Conservation (phyloP, 1,284 basidiomycete species). For the Chiua sp. region DNA sequence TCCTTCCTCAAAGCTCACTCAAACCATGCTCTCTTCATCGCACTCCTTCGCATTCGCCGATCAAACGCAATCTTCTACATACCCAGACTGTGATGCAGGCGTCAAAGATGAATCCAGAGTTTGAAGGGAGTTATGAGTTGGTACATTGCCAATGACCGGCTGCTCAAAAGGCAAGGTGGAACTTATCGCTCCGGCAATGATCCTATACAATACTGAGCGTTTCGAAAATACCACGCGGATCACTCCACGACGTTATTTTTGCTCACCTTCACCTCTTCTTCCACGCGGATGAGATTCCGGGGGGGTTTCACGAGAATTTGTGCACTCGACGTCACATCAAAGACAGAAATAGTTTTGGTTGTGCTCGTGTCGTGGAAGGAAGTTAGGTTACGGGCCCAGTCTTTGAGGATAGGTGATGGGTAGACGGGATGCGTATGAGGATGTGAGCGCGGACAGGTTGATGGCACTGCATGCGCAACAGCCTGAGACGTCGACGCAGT, state of each 20-base stretch:
- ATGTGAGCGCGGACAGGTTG: no score
- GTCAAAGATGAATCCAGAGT: slow-evolving; percentile 51
- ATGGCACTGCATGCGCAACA: no score
- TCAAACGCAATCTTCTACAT: slow-evolving; percentile 65
- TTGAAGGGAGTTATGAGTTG: slow-evolving; percentile 48
- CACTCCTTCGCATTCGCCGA: slow-evolving; percentile 46
- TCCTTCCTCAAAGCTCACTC: slow-evolving; percentile 37
- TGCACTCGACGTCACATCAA: slow-evolving; percentile 58
- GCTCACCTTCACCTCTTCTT: slow-evolving; percentile 29
- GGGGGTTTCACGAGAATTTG: slow-evolving; percentile 84
- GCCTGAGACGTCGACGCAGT: neutral
- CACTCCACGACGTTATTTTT: slow-evolving; percentile 21
- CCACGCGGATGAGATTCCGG: slow-evolving; percentile 62
- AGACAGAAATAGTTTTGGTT: slow-evolving; percentile 58
- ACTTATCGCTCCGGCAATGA: slow-evolving; percentile 20
- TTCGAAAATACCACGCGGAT: neutral
- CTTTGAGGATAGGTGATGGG: slow-evolving; percentile 52
- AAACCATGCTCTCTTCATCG: slow-evolving; percentile 60
- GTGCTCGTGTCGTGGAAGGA: slow-evolving; percentile 77
- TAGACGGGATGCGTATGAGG: slow-evolving; percentile 43
- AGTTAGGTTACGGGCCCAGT: slow-evolving; percentile 63
- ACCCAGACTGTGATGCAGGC: slow-evolving; percentile 59
- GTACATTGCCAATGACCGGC: slow-evolving; percentile 28
- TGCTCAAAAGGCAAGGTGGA: slow-evolving; percentile 21
- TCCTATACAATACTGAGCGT: neutral